Base-by-base conservation (phyloP, 2,329 filamentous ascomycete genomes). In the Spiromastix sp. region DNA sequence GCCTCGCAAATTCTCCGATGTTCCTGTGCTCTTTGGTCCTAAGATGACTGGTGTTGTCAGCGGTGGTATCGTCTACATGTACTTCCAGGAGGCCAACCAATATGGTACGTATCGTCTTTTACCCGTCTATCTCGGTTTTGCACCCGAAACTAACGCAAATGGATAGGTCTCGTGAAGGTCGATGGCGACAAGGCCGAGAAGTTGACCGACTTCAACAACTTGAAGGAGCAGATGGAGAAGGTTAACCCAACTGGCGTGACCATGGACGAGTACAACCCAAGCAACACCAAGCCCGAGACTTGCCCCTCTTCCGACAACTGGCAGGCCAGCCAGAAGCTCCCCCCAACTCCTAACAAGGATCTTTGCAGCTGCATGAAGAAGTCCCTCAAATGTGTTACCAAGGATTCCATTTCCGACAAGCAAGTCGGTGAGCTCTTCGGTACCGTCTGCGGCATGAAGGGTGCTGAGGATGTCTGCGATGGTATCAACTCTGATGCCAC, bases 51-150 rank as follows among this genome's bases (percentile, higher is more conserved):
- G 63, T 7, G 85, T 94, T 54, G 91, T 91, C 77, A 93, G 84
- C 38, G 91, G 91, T 50, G 91, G 89, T 64, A 94, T 98, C 47
- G 86, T 96, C 58, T 98, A 96, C 74, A 93, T 94, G 85, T 98
- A 91, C 70, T 89, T 86, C 68, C 73, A 94, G 68, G 87, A 94
- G 61, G 67, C 59, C 41, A 96, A 96, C 68, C 68, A 95, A 58
- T 98, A 85, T 54, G 91, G 82, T 72, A 63, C 48, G 68, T 51
- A 42, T 51, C 3, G 50, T 53, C n/a, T 45, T 5, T 32, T 21
- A 16, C 21, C 30, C 12, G 21, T 32, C 22, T 21, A 13, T 26
- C 22, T 12, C 27, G n/a, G n/a, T n/a, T n/a, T n/a, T n/a, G n/a
- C n/a, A n/a, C n/a, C n/a, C n/a, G n/a, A n/a, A n/a, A n/a, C n/a